Evolutionary conservation across 495 filamentous ascomycete genomes (phyloP).

Genomic region (Zalerion maritima): DNA sequence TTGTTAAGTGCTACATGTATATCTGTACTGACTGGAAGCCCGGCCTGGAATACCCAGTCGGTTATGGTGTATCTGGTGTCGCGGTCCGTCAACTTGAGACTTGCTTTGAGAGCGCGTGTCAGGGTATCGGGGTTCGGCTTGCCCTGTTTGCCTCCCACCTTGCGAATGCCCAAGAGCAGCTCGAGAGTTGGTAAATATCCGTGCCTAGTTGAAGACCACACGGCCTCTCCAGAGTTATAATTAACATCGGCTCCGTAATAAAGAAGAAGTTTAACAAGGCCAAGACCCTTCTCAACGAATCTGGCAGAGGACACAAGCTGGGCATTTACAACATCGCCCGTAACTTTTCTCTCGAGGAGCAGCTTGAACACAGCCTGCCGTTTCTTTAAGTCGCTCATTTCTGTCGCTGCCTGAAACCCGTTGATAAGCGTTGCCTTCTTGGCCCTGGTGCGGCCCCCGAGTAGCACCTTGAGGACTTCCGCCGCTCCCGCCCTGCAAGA

Average conservation of each 20-base stretch:
- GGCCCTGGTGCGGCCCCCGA: conserved; percentile 16
- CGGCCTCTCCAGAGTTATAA: conserved; percentile 29
- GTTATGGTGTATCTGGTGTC: conserved; percentile 27
- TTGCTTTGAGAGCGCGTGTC: conserved; percentile 27
- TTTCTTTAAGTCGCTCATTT: conserved; percentile 22
- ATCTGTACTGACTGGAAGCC: conserved; percentile 22
- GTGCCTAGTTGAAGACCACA: conserved; percentile 30
- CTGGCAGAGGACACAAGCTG: conserved; percentile 29
- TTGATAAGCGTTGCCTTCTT: conserved; percentile 20
- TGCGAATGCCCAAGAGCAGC: conserved; percentile 26
- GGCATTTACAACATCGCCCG: conserved; percentile 25
- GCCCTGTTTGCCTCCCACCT: conserved; percentile 9
- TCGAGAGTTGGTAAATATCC: conserved; percentile 28
- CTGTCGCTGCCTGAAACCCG: conserved; percentile 29
- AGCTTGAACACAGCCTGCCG: conserved; percentile 25
- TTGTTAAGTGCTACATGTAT: conserved; percentile 24
- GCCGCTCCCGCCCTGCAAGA: conserved; percentile 24
- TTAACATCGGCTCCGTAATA: conserved; percentile 27
- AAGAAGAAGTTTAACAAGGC: conserved; percentile 26
- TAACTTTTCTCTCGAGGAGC: conserved; percentile 24
- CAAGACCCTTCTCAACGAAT: conserved; percentile 26
- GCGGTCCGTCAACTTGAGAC: conserved; percentile 23
- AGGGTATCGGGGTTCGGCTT: conserved; percentile 24
- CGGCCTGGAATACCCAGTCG: conserved; percentile 29
- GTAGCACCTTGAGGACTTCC: conserved; percentile 26